A percentile compares a stretch with the other conserved stretches of the same genome.
Conservation (phyloP, 352 stramenopile species). For the Hyaloperonospora brassicae region DNA sequence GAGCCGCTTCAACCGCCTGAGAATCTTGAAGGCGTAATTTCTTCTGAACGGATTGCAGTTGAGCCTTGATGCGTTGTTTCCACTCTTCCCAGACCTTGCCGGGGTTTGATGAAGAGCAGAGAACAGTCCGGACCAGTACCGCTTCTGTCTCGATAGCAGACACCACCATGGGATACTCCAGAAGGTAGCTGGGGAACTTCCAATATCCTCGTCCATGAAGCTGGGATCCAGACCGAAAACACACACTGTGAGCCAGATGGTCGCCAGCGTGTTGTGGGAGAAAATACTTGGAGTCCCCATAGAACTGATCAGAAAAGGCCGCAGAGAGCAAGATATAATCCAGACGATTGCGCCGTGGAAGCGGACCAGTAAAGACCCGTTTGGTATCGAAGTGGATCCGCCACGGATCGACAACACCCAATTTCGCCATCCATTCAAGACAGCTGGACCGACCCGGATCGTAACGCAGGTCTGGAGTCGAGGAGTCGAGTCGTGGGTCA, state of each 20-base stretch:
- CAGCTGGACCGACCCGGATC: not conserved
- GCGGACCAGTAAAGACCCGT: not conserved
- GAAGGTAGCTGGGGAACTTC: not conserved
- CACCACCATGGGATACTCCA: conserved; percentile 3
- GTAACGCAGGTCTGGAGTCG: not conserved
- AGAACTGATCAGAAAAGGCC: not conserved
- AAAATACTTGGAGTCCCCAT: not conserved
- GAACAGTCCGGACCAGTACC: not conserved
- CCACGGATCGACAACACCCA: not conserved
- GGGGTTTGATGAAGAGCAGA: not conserved
- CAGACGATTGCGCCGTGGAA: not conserved
- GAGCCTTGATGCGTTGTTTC: not conserved
- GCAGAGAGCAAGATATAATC: conserved; percentile 2
- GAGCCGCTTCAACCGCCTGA: not conserved
- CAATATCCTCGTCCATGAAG: conserved; percentile 1
- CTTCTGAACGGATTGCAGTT: not conserved
- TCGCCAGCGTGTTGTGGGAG: not conserved
- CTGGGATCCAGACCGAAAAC: not conserved
- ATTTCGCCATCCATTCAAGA: not conserved
- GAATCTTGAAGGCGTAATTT: not conserved
- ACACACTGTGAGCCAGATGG: conserved; percentile 4
- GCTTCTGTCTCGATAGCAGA: not conserved
- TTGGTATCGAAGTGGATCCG: conserved; percentile 1
- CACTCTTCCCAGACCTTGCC: conserved; percentile 2
- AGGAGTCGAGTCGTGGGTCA: not conserved